Evolutionary conservation across 805 yeast genomes (phyloP).

Genomic region (Metschnikowia drakensbergensis): DNA sequence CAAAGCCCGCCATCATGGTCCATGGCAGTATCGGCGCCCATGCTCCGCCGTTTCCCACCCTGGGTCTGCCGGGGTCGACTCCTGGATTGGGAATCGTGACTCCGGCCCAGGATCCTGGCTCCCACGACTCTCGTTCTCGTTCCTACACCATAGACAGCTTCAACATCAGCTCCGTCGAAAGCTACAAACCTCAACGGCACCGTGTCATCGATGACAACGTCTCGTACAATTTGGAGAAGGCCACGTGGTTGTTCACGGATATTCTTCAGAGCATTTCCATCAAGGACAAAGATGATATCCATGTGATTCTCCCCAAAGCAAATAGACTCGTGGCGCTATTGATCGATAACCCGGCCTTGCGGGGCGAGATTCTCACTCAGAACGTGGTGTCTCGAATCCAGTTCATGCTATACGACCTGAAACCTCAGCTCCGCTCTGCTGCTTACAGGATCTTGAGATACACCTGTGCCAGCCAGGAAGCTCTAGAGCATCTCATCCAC

Average conservation of each 20-base stretch:
- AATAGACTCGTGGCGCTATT: constrained; percentile 62
- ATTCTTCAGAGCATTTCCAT: constrained; percentile 51
- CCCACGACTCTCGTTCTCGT: constrained; percentile 8
- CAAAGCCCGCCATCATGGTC: not conserved
- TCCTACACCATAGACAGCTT: constrained; percentile 18
- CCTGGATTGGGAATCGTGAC: constrained; percentile 11
- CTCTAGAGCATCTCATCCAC: constrained; percentile 51
- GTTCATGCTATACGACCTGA: constrained; percentile 52
- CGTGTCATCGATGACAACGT: not conserved
- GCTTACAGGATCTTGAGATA: constrained; percentile 74
- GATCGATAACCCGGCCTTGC: constrained; percentile 53
- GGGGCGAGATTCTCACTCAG: constrained; percentile 58
- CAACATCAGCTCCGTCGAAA: constrained; percentile 18
- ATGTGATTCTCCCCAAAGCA: constrained; percentile 52
- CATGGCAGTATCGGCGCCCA: constrained; percentile 5
- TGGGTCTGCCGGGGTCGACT: not conserved
- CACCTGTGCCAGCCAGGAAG: constrained; percentile 50
- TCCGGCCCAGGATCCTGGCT: constrained; percentile 5
- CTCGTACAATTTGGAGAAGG: constrained; percentile 12
- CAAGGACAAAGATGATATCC: constrained; percentile 44
- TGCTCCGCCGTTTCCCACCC: not conserved
- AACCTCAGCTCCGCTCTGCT: constrained; percentile 63
- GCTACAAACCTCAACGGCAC: constrained; percentile 7
- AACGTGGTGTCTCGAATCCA: constrained; percentile 58
- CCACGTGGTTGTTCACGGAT: constrained; percentile 63